These are phyloP conservation scores for Gossypioides kirkii DNA, from an alignment of 345 rosid species.

Conservation along the genomic window DNA sequence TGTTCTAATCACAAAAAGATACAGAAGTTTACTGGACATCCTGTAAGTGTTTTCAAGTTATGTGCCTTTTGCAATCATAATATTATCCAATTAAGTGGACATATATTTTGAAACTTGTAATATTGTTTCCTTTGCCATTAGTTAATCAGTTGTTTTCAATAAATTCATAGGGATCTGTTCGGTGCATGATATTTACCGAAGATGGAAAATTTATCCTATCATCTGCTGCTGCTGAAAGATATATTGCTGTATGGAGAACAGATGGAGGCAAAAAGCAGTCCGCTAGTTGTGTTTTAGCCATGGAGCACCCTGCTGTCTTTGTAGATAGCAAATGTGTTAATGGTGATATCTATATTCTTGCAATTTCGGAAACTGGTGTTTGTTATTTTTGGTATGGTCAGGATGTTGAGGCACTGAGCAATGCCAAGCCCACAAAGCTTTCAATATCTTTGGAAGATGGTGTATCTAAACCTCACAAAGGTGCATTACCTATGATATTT, in stretches of 20 bases:
- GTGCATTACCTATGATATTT: slow-evolving; percentile 49
- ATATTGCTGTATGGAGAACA: slow-evolving; percentile 71
- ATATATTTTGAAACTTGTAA: background rate
- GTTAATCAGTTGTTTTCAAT: slow-evolving; percentile 13
- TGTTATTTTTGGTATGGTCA: slow-evolving; percentile 83
- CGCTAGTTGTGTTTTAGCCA: slow-evolving; percentile 84
- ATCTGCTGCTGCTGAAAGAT: slow-evolving; percentile 77
- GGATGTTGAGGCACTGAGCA: slow-evolving; percentile 53
- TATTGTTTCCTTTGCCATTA: slow-evolving; percentile 2
- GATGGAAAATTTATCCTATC: slow-evolving; percentile 79
- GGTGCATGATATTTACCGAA: slow-evolving; percentile 65
- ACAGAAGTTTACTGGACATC: slow-evolving; percentile 91
- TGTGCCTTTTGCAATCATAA: background rate
- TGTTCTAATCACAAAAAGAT: slow-evolving; percentile 70
- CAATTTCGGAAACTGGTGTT: slow-evolving; percentile 79
- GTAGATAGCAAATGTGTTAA: slow-evolving; percentile 57
- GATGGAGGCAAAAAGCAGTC: slow-evolving; percentile 72
- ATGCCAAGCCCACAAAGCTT: slow-evolving; percentile 64
- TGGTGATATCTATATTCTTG: slow-evolving; percentile 49
- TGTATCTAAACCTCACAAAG: slow-evolving; percentile 35
- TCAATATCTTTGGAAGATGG: slow-evolving; percentile 45
- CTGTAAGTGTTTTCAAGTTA: slow-evolving; percentile 46
- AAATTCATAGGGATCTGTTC: slow-evolving; percentile 63
- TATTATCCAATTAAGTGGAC: background rate
- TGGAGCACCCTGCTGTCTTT: slow-evolving; percentile 90